phyloP scores from a whole-genome alignment of 257 asterid genomes.

The Striga asiatica region DNA sequence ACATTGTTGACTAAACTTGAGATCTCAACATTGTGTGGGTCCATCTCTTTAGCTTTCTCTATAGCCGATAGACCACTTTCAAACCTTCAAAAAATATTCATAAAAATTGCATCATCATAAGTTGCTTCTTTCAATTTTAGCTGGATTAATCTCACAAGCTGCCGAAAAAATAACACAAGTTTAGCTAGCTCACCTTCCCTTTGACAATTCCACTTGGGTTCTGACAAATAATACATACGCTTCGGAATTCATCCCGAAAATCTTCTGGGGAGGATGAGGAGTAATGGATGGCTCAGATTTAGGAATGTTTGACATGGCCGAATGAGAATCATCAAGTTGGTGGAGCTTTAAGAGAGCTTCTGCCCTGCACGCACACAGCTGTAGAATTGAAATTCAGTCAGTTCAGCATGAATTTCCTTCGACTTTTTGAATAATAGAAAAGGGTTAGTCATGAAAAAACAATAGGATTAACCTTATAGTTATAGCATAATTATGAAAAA shows the following conservation, averaged over 20 bases:
- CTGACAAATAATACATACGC: slow-evolving; percentile 52
- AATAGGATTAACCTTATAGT: no score
- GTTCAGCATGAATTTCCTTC: slow-evolving; percentile 10
- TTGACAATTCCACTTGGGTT: slow-evolving; percentile 61
- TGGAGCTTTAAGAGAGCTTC: slow-evolving; percentile 80
- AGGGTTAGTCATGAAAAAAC: no score
- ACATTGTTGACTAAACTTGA: slow-evolving; percentile 34
- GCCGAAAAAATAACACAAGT: not conserved
- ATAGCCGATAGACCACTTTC: slow-evolving; percentile 49
- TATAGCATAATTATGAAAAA: no score
- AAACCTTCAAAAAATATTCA: slow-evolving; percentile 39
- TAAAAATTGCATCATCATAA: not conserved
- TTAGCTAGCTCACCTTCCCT: slow-evolving; percentile 51
- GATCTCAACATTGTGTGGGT: slow-evolving; percentile 49
- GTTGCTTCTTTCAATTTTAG: not conserved
- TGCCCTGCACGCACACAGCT: slow-evolving; percentile 84
- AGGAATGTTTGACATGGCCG: slow-evolving; percentile 33
- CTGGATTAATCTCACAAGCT: not conserved
- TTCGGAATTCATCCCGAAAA: slow-evolving; percentile 56
- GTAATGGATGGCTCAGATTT: slow-evolving; percentile 20
- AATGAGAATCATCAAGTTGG: slow-evolving; percentile 49
- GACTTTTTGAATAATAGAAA: not conserved
- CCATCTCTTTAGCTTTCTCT: slow-evolving; percentile 59
- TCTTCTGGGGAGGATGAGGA: slow-evolving; percentile 23
- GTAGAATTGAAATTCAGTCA: slow-evolving; percentile 28